Conservation (phyloP, 352 stramenopile genomes). For the Phytophthora rubi region DNA sequence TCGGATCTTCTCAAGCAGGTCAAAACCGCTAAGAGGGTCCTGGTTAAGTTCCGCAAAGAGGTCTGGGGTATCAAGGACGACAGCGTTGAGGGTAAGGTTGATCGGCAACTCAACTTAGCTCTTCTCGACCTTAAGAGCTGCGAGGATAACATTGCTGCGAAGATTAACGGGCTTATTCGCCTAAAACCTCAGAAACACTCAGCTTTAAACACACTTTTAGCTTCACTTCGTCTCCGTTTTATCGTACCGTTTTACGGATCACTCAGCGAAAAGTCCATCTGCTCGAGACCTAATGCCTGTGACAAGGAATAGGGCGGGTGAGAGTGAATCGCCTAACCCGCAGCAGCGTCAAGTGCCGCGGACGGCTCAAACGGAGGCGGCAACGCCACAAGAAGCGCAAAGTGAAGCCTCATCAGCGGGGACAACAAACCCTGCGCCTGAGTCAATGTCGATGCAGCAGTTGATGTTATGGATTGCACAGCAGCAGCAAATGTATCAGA, state of each 20-base stretch:
- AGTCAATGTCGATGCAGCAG: neutral
- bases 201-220: neutral
- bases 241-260: neutral
- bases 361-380: slow-evolving; percentile 1
- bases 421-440: neutral
- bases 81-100: neutral
- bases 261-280: slow-evolving; percentile 7
- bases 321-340: slow-evolving; percentile 10
- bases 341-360: slow-evolving; percentile 1
- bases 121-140: slow-evolving; percentile 2
- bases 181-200: slow-evolving; percentile 3
- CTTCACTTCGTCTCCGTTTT: neutral
- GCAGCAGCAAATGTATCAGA: slow-evolving; percentile 8
- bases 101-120: neutral
- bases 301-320: slow-evolving; percentile 1
- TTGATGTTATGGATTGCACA: slow-evolving; percentile 2
- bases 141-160: slow-evolving; percentile 1
- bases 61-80: too few relatives aligned
- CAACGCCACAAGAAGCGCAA: neutral
- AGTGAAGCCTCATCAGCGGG: neutral
- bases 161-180: slow-evolving; percentile 4
- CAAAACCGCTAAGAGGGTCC: neutral
- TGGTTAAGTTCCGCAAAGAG: too few relatives aligned
- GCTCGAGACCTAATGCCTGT: neutral
- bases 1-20: neutral